phyloP scores from a whole-genome alignment of 371 early-diverging fungal species.

The Rhizopus stolonifer region DNA sequence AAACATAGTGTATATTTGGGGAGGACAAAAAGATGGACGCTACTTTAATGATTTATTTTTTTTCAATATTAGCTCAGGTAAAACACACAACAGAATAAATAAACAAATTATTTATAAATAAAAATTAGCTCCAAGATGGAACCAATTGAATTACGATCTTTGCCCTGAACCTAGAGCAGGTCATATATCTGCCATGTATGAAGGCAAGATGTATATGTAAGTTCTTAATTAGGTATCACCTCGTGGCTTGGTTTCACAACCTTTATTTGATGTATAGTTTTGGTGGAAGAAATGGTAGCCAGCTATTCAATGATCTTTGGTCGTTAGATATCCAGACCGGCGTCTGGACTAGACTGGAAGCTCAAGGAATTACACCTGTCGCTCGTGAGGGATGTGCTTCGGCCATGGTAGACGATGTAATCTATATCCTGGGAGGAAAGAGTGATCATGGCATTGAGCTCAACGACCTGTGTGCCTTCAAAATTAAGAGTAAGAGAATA shows the following conservation, averaged over 20 bases:
- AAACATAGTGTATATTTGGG: conserved; percentile 69
- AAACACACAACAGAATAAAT: not conserved
- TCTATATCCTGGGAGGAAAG: conserved; percentile 77
- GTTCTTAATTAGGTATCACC: conserved; percentile 20
- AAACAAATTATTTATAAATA: not conserved
- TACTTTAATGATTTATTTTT: conserved; percentile 69
- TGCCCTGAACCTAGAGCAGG: conserved; percentile 60
- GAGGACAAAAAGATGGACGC: conserved; percentile 68
- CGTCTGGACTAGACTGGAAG: conserved; percentile 61
- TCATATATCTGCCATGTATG: conserved; percentile 56
- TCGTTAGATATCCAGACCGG: conserved; percentile 57
- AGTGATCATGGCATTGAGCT: conserved; percentile 58
- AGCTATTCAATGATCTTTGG: conserved; percentile 78
- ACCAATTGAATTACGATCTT: conserved; percentile 37
- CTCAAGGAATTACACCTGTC: conserved; percentile 64
- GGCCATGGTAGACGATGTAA: conserved; percentile 70
- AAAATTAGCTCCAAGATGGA: conserved; percentile 49
- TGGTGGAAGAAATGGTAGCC: conserved; percentile 72
- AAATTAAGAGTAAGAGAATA: conserved; percentile 51
- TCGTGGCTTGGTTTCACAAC: conserved; percentile 22
- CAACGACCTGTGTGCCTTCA: conserved; percentile 74
- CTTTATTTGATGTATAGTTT: conserved; percentile 48
- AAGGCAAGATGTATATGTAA: conserved; percentile 66
- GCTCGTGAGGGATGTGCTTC: conserved; percentile 69
- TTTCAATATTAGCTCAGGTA: conserved; percentile 66